Evolutionary conservation across 176 grass and related monocot species (phyloP).

Genomic region (Eleusine indica): DNA sequence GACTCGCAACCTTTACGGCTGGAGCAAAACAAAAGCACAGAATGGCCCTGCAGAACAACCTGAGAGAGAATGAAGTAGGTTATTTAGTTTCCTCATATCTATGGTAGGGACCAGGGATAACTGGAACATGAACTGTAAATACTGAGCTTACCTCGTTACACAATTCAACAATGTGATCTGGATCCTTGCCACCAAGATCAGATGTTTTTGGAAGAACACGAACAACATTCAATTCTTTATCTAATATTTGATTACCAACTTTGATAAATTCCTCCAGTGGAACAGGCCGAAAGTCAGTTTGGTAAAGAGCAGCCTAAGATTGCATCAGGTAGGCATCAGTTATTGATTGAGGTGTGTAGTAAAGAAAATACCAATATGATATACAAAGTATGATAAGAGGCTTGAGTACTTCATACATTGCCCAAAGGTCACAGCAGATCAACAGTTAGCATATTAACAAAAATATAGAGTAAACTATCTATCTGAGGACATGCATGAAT

Average conservation of each 20-base stretch:
- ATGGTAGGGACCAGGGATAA: constrained; percentile 30
- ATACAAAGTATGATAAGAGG: constrained; percentile 2
- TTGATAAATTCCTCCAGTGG: constrained; percentile 95
- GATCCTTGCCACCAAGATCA: constrained; percentile 90
- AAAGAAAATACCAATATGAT: constrained; percentile 1
- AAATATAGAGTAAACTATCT: not conserved
- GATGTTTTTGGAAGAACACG: constrained; percentile 69
- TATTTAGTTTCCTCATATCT: constrained; percentile 13
- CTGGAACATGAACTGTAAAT: not conserved
- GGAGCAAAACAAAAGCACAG: constrained; percentile 96
- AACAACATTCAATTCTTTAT: constrained; percentile 87
- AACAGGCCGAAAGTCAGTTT: constrained; percentile 93
- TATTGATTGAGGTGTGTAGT: constrained; percentile 11
- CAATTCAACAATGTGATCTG: constrained; percentile 89
- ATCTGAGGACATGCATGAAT: not conserved
- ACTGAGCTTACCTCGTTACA: constrained; percentile 80
- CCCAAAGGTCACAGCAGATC: not conserved
- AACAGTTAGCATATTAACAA: constrained; percentile 1
- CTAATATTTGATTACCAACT: constrained; percentile 92
- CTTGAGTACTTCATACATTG: constrained; percentile 1
- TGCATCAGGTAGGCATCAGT: constrained; percentile 28
- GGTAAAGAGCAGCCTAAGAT: constrained; percentile 80
- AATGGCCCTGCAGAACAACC: constrained; percentile 93
- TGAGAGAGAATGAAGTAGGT: constrained; percentile 28
- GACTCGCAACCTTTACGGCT: constrained; percentile 97